A percentile compares a stretch with the other conserved stretches of the same genome.
Evolutionary conservation across 768 basidiomycete genomes (phyloP).

Genomic region (Leucosporidium creatinivorum): DNA sequence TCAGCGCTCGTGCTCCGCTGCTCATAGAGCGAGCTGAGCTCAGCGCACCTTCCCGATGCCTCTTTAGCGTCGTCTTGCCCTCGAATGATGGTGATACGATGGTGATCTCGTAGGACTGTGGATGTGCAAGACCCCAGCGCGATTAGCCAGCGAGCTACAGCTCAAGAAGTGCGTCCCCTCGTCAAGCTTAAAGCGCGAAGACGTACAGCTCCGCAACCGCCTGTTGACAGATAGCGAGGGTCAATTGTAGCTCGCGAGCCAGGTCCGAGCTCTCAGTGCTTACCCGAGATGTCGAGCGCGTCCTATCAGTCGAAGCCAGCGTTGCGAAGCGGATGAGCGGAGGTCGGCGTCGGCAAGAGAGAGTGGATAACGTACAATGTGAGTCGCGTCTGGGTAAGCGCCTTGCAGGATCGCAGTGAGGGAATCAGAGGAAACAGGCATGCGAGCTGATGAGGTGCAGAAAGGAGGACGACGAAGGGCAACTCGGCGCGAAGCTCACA

Average conservation of each 20-base stretch:
- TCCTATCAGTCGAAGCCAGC: slow-evolving; percentile 15
- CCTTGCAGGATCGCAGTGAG: too few species aligned
- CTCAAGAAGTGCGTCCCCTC: background rate
- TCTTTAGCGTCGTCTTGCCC: slow-evolving; percentile 35
- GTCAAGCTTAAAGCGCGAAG: too few species aligned
- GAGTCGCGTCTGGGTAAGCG: slow-evolving; percentile 18
- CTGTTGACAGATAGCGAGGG: background rate
- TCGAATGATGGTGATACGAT: slow-evolving; percentile 36
- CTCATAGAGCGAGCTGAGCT: background rate
- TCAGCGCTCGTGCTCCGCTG: background rate
- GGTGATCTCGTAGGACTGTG: slow-evolving; percentile 36
- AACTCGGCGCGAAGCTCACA: too few species aligned
- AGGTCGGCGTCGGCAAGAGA: background rate
- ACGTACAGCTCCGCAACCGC: slow-evolving; percentile 33
- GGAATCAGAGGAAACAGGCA: too few species aligned
- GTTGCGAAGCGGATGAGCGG: background rate
- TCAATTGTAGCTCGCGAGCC: background rate
- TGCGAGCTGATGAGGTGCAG: too few species aligned
- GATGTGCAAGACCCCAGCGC: background rate
- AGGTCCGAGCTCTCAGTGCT: background rate
- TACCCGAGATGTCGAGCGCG: slow-evolving; percentile 36
- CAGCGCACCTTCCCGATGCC: slow-evolving; percentile 32
- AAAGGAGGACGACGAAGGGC: too few species aligned
- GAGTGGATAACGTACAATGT: slow-evolving; percentile 8
- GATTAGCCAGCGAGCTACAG: background rate